Percentiles rank a stretch among this genome's conserved stretches.
These are phyloP conservation scores for Dactylis glomerata DNA, from an alignment of 176 grass and related monocot genomes.

Conservation along the genomic window DNA sequence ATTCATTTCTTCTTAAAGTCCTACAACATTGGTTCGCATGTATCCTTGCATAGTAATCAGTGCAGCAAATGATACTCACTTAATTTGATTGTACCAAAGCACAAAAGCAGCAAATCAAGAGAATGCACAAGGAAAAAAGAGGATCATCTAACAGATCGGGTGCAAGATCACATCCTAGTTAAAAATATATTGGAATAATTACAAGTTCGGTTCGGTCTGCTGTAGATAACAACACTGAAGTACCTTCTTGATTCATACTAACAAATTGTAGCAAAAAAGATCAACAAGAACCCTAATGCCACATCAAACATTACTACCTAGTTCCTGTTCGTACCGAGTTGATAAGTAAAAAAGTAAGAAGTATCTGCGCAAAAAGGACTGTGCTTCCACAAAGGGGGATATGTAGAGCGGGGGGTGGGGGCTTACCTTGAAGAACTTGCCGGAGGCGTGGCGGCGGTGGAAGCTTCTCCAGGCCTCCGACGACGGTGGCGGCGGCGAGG, in stretches of 20 bases:
- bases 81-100: background rate
- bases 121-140: background rate
- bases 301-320: background rate
- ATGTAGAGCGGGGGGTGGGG: background rate
- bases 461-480: conserved; percentile 82
- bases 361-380: background rate
- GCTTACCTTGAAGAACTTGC: conserved; percentile 81
- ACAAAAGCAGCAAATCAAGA: background rate
- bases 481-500: background rate
- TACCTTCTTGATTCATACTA: conserved; percentile 6
- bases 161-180: background rate
- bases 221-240: background rate
- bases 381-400: background rate
- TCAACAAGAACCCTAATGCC: background rate
- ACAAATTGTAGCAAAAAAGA: conserved; percentile 38
- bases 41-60: background rate
- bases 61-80: background rate
- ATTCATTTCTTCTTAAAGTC: background rate
- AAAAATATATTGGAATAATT: background rate
- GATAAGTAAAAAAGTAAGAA: background rate
- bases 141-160: background rate
- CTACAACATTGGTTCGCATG: background rate
- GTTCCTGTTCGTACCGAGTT: background rate
- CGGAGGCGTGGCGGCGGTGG: conserved; percentile 73
- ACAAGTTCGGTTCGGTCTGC: background rate